Evolutionary conservation across 2,329 filamentous ascomycete genomes (phyloP).

Genomic region (Alternaria viburni): DNA sequence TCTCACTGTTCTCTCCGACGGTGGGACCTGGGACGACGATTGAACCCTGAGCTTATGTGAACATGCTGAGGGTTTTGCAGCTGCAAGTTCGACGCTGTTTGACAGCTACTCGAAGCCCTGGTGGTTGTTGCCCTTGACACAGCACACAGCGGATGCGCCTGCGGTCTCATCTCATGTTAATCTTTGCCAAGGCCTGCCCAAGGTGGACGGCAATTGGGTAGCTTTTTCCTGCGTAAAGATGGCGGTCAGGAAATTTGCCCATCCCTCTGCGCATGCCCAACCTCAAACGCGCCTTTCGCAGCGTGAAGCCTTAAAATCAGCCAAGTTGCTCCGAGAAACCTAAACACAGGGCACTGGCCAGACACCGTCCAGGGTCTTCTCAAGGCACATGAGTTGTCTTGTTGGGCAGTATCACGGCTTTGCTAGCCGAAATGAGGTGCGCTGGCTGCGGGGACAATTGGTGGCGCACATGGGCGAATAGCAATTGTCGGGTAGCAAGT

Average conservation of each 20-base stretch:
- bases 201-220: background rate
- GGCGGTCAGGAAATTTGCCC: background rate
- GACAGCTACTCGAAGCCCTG: background rate
- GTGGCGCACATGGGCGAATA: background rate
- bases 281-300: background rate
- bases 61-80: background rate
- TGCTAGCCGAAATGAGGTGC: slow-evolving; percentile 6
- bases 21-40: background rate
- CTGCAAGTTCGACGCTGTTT: background rate
- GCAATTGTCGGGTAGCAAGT: background rate
- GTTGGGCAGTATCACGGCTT: background rate
- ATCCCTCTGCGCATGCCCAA: background rate
- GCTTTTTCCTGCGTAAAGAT: background rate
- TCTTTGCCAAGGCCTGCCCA: background rate
- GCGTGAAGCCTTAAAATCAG: background rate
- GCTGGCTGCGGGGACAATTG: background rate
- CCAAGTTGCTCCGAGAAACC: background rate
- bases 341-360: background rate
- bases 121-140: background rate
- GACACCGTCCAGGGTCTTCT: background rate
- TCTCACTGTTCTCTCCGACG: background rate
- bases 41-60: background rate
- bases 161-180: background rate
- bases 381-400: background rate
- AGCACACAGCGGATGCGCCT: background rate